phyloP scores from a whole-genome alignment of 148 eudicot genomes.

The Persicaria maculosa region DNA sequence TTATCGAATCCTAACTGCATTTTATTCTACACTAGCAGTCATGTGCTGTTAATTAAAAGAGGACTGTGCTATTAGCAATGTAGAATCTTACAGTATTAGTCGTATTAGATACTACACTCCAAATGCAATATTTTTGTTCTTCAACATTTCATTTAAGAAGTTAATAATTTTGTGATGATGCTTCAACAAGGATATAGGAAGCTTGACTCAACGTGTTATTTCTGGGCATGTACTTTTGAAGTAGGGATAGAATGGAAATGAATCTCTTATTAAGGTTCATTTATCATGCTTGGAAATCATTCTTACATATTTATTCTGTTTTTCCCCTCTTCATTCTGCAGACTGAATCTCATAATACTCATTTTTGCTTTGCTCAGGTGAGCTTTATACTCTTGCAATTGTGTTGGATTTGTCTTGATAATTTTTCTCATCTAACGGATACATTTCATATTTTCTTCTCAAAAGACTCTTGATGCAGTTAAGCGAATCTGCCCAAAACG shows the following conservation, averaged over 20 bases:
- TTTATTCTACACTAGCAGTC: background rate
- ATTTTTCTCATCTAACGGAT: conserved; percentile 43
- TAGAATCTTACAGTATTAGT: background rate
- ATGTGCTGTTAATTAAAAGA: background rate
- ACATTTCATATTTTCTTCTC: conserved; percentile 34
- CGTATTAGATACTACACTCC: background rate
- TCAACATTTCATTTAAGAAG: background rate
- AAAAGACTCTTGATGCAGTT: conserved; percentile 82
- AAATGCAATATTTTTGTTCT: background rate
- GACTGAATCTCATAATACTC: conserved; percentile 57
- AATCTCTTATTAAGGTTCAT: background rate
- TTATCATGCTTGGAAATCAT: background rate
- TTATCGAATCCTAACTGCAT: background rate
- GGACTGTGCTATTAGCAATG: background rate
- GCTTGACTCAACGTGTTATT: background rate
- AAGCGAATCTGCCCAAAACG: conserved; percentile 81
- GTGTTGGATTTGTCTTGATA: background rate
- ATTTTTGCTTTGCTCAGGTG: conserved; percentile 82
- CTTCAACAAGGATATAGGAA: background rate
- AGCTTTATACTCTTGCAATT: conserved; percentile 3
- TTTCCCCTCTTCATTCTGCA: conserved; percentile 29
- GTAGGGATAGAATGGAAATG: background rate
- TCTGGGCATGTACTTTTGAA: background rate
- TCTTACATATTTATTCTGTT: conserved; percentile 3
- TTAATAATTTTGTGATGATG: background rate